Base-by-base conservation (phyloP, 768 basidiomycete species). In the Tremella yokohamensis region DNA sequence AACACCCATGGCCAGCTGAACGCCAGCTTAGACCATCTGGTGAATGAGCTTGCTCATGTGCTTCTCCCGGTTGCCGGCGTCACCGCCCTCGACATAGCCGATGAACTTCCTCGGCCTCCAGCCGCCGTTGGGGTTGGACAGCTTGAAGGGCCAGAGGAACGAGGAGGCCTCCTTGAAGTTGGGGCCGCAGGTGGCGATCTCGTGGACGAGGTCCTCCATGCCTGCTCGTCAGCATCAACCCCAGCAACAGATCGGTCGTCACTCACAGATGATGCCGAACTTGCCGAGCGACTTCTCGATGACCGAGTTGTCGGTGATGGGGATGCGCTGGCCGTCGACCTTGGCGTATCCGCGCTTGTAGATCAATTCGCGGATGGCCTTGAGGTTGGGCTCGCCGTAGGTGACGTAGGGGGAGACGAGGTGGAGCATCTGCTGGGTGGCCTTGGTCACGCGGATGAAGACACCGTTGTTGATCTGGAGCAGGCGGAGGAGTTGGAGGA, bases 291-390 rank as follows among this genome's bases (percentile, higher is more conserved):
- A 74, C 72, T 84, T 81, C 81, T 99, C 96, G 72, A 98, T 94
- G 80, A 96, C 82, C 60, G 84, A 82, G 81, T 99, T 99, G 82
- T 89, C 90, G 70, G 86, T 80, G 63, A 99, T 85, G 63, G 96
- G 93, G 74, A 99, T 88, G 77, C 96, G 88, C 79, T 97, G 93
- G 81, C 90, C 94, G 84, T 90, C 79, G 78, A 98, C 86, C 82
- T 98, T 98, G 78, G 94, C 96, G 76, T 97, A 97, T 57, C 96
- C 96, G 64, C 96, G 90, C 84, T 99, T 99, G 87, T 98, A 98
- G 81, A 98, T 86, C 65, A 99, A 81, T 79, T 96, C 92, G 64
- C 94, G 91, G 76, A 97, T 86, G 40, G 91, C 86, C 79, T 97
- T 97, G 71, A 97, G 82, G 82, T 97, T 97, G 57, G 78, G 85